A percentile compares a stretch with the other conserved stretches of the same genome.
Evolutionary conservation across 2,329 filamentous ascomycete genomes (phyloP).

Genomic region (Aspergillus sp.): DNA sequence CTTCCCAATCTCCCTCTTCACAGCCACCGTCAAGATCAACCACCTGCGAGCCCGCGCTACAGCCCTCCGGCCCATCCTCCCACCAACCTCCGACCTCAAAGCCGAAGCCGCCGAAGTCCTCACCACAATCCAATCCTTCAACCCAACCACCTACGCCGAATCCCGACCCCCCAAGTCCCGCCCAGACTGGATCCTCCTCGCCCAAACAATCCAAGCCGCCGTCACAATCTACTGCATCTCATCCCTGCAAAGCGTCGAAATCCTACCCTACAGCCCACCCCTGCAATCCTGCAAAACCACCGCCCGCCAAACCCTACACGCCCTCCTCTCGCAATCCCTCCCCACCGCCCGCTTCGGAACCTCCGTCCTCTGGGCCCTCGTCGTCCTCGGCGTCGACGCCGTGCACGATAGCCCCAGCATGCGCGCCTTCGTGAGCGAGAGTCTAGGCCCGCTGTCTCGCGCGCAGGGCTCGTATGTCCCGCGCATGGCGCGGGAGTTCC

Average conservation of each 20-base stretch:
- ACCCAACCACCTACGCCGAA: background rate
- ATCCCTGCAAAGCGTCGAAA: slow-evolving; percentile 35
- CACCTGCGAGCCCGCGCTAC: slow-evolving; percentile 29
- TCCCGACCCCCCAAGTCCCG: background rate
- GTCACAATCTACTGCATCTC: slow-evolving; percentile 38
- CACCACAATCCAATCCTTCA: background rate
- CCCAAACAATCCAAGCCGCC: slow-evolving; percentile 31
- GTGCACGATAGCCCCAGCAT: slow-evolving; percentile 15
- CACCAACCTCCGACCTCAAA: background rate
- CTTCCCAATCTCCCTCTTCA: slow-evolving; percentile 34
- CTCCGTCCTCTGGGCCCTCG: slow-evolving; percentile 37
- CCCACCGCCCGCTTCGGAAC: slow-evolving; percentile 16
- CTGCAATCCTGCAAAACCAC: background rate
- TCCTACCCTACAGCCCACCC: slow-evolving; percentile 20
- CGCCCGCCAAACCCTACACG: background rate
- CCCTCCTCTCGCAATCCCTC: slow-evolving; percentile 12
- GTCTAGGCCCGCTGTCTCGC: slow-evolving; percentile 12
- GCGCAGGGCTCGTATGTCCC: slow-evolving; percentile 31
- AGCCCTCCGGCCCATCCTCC: background rate
- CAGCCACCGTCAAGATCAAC: slow-evolving; percentile 38
- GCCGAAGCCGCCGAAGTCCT: background rate
- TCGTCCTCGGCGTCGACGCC: slow-evolving; percentile 38
- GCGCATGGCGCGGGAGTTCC: slow-evolving; percentile 21
- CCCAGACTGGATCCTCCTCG: slow-evolving; percentile 22
- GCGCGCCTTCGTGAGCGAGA: background rate